These are phyloP conservation scores for Kazachstania viticola DNA, from an alignment of 805 yeast genomes.

Conservation along the genomic window DNA sequence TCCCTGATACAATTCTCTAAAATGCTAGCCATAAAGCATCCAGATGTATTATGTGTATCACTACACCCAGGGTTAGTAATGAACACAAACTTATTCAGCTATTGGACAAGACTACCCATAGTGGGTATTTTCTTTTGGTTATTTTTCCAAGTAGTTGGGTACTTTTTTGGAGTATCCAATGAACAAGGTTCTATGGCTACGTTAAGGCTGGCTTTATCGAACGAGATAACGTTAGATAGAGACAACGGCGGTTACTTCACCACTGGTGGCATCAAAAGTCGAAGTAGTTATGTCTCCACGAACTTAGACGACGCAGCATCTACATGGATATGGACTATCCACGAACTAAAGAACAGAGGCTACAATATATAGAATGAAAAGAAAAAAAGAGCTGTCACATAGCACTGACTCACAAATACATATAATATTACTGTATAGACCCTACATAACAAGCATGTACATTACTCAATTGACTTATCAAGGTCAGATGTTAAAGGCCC, in stretches of 20 bases:
- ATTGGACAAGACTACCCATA: conserved; percentile 68
- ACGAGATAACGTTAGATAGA: conserved; percentile 33
- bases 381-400: not conserved
- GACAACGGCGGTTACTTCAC: conserved; percentile 64
- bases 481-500: not conserved
- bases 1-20: conserved; percentile 66
- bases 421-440: no score
- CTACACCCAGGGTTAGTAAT: conserved; percentile 85
- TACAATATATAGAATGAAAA: conserved; percentile 23
- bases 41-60: conserved; percentile 48
- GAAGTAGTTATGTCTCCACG: conserved; percentile 48
- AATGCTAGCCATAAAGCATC: conserved; percentile 52
- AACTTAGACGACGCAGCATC: conserved; percentile 50
- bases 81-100: conserved; percentile 63
- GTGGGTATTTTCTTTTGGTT: conserved; percentile 70
- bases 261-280: conserved; percentile 44
- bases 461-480: no score
- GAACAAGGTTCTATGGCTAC: conserved; percentile 65
- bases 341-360: conserved; percentile 45
- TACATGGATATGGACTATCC: conserved; percentile 73
- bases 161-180: conserved; percentile 54
- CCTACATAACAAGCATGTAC: no score
- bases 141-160: conserved; percentile 56
- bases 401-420: no score
- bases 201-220: conserved; percentile 48